A percentile compares a stretch with the other conserved stretches of the same genome.
Conservation (phyloP, 2,329 filamentous ascomycete species). For the Colletotrichum horii region DNA sequence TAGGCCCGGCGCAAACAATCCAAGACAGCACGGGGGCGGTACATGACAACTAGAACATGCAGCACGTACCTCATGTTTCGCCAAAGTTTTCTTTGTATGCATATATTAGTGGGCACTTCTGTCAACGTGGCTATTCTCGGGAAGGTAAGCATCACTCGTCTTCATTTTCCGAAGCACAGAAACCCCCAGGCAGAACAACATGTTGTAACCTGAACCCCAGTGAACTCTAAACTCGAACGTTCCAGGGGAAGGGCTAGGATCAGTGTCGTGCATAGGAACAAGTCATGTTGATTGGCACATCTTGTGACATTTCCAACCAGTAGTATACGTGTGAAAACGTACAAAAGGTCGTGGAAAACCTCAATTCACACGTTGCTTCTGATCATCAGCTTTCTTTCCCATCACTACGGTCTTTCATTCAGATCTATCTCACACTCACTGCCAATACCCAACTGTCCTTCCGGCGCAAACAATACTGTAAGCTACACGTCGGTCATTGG, state of each 20-base stretch:
- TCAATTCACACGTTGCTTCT: background rate
- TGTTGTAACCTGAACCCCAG: background rate
- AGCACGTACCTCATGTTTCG: background rate
- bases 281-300: background rate
- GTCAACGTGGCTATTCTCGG: background rate
- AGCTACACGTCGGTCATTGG: background rate
- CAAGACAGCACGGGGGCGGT: background rate
- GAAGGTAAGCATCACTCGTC: background rate
- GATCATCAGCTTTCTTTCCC: background rate
- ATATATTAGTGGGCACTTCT: background rate
- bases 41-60: background rate
- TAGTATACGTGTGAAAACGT: background rate
- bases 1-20: accelerated
- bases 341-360: background rate
- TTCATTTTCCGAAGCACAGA: background rate
- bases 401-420: background rate
- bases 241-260: background rate
- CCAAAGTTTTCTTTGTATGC: background rate
- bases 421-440: background rate
- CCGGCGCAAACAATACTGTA: background rate
- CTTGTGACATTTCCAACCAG: background rate
- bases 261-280: background rate
- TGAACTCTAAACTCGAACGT: background rate
- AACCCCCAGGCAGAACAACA: background rate
- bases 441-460: background rate